A percentile compares a stretch with the other conserved stretches of the same genome.
Evolutionary conservation across 2,329 filamentous ascomycete genomes (phyloP).

Genomic region (Pyrenophora graminea): DNA sequence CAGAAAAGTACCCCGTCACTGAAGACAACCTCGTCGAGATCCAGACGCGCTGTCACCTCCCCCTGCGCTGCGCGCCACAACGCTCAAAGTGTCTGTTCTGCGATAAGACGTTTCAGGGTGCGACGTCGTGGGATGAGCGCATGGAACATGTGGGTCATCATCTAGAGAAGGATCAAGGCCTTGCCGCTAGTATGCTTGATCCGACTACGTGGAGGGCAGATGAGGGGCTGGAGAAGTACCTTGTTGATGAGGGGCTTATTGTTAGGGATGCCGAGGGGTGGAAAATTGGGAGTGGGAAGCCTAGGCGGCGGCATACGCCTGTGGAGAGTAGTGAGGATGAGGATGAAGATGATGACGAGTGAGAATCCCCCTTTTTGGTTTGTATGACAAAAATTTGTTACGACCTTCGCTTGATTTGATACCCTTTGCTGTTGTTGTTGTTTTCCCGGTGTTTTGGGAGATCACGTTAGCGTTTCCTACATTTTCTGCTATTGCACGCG

Average conservation of each 20-base stretch:
- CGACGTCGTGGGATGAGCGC: conserved; percentile 73
- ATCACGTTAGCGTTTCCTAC: too few species aligned
- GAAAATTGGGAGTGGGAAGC: conserved; percentile 43
- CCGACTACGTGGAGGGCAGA: conserved; percentile 34
- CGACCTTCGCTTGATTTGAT: too few species aligned
- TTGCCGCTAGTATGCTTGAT: conserved; percentile 20
- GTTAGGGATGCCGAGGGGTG: conserved; percentile 31
- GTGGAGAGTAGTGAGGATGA: conserved; percentile 18
- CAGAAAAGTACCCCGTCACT: conserved; percentile 47
- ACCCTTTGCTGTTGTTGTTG: too few species aligned
- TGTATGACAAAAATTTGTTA: too few species aligned
- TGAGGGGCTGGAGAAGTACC: conserved; percentile 43
- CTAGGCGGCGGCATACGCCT: conserved; percentile 5
- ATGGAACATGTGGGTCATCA: conserved; percentile 90
- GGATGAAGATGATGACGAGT: conserved; percentile 14
- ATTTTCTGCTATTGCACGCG: too few species aligned
- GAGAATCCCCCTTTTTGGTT: too few species aligned
- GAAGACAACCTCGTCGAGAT: conserved; percentile 62
- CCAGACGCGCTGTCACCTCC: conserved; percentile 62
- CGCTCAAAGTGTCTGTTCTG: conserved; percentile 70
- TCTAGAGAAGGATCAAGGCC: conserved; percentile 62
- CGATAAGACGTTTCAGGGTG: conserved; percentile 63
- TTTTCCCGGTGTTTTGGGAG: too few species aligned
- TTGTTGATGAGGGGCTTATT: conserved; percentile 47
- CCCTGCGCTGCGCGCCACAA: conserved; percentile 65